Base-by-base conservation (phyloP, 306 rosid species). In the Benincasa hispida region DNA sequence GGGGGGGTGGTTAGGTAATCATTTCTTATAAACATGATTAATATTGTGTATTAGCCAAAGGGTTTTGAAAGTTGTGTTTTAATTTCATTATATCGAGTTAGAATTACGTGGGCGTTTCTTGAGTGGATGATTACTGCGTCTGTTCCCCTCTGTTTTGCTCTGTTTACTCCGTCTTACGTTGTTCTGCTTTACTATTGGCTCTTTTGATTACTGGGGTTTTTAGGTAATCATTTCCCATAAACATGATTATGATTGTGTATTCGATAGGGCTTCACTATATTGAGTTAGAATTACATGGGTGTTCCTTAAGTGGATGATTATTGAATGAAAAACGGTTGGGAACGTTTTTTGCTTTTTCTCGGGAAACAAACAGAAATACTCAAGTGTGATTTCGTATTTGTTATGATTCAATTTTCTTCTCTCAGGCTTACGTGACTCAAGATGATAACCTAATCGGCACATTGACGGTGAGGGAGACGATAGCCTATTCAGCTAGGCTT, bases 391-490 rank as follows among this genome's bases (percentile, higher is more conserved):
- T 11, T 35, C 4, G 15, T 34, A 0, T 28, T 61, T 30, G 22
- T 61, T 15, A 1, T 15, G 18, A 2, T 39, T 59, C 45, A 7
- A 28, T 39, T n/a, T 18, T 8, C 28, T 14, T 25, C 10, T 4
- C 67, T 80, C 62, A 95, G 99, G 99, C 99, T 0, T 95, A 95
- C 83, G 98, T 95, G 83, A 95, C 97, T 22, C 99, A 95, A 90
- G 99, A 95, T 80, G 99, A 95, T 83, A 95, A 89, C 86, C 80
- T 95, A 55, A 95, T 95, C 8, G 99, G 99, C 1, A 95, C 99
- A 28, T 32, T 95, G 34, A 92, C 99, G 0, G 99, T 95, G 0
- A 25, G 97, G 47, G 99, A 95, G 66, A 95, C 98, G 3, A 92
- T 95, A 3, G 81, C 92, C n/a, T 95, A 90, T 19, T 95, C 99